Evolutionary conservation across 2,329 filamentous ascomycete genomes (phyloP).

Genomic region (Orbilia ellipsospora): DNA sequence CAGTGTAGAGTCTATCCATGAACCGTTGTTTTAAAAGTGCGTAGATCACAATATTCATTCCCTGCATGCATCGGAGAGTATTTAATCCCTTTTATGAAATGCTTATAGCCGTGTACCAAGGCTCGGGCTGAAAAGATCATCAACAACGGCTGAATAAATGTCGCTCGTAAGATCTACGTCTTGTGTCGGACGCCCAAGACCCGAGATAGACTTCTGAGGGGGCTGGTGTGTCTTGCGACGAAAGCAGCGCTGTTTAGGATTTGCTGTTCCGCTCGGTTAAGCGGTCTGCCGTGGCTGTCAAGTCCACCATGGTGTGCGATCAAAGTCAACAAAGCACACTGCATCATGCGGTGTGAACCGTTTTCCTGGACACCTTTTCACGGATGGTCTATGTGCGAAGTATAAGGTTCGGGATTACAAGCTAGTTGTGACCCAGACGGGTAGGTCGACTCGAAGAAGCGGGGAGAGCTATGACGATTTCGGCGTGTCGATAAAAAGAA

Average conservation of each 20-base stretch:
- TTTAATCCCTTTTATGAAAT: not conserved
- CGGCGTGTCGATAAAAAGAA: conserved; percentile 1
- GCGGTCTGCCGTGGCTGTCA: conserved; percentile 33
- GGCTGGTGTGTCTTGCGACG: not conserved
- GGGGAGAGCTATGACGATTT: conserved; percentile 24
- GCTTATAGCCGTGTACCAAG: conserved; percentile 4
- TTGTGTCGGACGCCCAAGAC: conserved; percentile 2
- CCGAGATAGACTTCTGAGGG: not conserved
- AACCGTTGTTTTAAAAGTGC: not conserved
- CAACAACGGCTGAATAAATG: conserved; percentile 9
- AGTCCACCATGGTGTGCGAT: not conserved
- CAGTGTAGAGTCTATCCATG: no score
- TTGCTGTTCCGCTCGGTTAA: conserved; percentile 28
- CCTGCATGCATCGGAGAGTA: conserved; percentile 6
- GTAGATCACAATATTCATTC: conserved; percentile 13
- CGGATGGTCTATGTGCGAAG: not conserved
- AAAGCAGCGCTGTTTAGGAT: conserved; percentile 4
- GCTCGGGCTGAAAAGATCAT: conserved; percentile 15
- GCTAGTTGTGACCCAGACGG: conserved; percentile 8
- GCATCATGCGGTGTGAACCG: conserved; percentile 41
- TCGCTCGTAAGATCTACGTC: conserved; percentile 18
- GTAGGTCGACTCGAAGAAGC: conserved; percentile 42
- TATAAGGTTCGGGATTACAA: conserved; percentile 34
- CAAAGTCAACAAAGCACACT: not conserved
- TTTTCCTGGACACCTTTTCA: conserved; percentile 13